A percentile compares a stretch with the other conserved stretches of the same genome.
Conservation (phyloP, 2,329 filamentous ascomycete genomes). For the Exophiala phaeomuriformis region DNA sequence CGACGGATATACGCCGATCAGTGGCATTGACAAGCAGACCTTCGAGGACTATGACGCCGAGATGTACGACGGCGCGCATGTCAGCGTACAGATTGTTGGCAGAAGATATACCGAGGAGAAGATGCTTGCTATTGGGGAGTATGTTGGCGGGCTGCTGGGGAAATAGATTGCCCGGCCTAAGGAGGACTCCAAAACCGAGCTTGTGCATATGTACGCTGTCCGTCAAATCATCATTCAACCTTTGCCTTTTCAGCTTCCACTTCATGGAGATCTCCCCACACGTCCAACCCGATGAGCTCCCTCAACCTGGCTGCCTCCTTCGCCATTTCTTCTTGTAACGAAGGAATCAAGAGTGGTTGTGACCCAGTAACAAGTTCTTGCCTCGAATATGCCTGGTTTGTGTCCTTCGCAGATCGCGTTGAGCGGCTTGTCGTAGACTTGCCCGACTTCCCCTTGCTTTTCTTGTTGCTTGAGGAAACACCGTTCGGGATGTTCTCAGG, state of each 20-base stretch:
- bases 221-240: conserved; percentile 1
- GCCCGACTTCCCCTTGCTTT: background rate
- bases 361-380: background rate
- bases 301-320: conserved; percentile 7
- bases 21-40: conserved; percentile 39
- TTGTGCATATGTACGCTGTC: background rate
- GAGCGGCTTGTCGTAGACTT: conserved; percentile 6
- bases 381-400: background rate
- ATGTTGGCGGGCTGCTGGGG: conserved; percentile 29
- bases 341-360: background rate
- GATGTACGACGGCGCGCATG: conserved; percentile 43
- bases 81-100: conserved; percentile 44
- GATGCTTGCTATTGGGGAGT: conserved; percentile 40
- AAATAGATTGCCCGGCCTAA: conserved; percentile 9
- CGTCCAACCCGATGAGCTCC: conserved; percentile 8
- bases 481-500: background rate
- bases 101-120: conserved; percentile 49
- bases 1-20: conserved; percentile 35
- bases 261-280: conserved; percentile 14
- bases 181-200: background rate
- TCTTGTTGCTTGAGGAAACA: too few species aligned
- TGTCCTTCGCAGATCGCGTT: background rate
- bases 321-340: conserved; percentile 9
- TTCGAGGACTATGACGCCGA: conserved; percentile 46
- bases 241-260: conserved; percentile 12